Evolutionary conservation across 1,284 basidiomycete genomes (phyloP), one percentile per base, ranked within the genome.

Genomic region (Cutaneotrichosporon cyanovorans): DNA sequence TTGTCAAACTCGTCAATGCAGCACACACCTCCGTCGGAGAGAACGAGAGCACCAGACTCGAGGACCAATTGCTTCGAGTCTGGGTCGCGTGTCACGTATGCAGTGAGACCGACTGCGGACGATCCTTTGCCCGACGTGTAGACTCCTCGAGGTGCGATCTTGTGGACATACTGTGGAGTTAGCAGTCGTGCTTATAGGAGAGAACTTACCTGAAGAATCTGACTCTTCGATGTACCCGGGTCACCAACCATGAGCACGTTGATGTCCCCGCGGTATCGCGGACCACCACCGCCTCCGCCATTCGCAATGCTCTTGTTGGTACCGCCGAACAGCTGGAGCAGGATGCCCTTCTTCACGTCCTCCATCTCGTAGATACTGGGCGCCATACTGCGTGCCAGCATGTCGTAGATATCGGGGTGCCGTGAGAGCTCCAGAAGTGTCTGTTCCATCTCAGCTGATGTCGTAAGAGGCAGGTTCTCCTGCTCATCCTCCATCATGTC

Each of bases 1-100:
- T 98, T 98, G 75, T 98, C 95, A 62, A 98, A 98, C 72, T 97
- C 93, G 65, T 98, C 93, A 59, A 98, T 98, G 68, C 95, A 98
- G 72, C 95, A 98, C 5, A 97, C 90, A 69, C 93, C 93, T 2
- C 93, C 93, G 59, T 98, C 95, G 60, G 88, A 92, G 45, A 98
- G 75, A 2, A 98, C 95, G 4, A 98, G 80, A 0, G 95, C 93
- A 60, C 93, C 93, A 75, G 90, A 47, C 67, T 98, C 93, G 44
- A 98, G 78, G 5, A 98, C 95, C 15, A 98, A 80, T 66, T 98
- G 93, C 73, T 95, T 96, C 32, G 90, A 89, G 69, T 98, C 93
- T 0, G 93, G 91, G 72, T 98, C 93, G 40, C 93, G 82, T 18
- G 93, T 98, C 18, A 98, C 88, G 71, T 97, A 97, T 0, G 93